Base-by-base conservation (phyloP, 805 yeast species). In the Saccharomycopsis selenospora region DNA sequence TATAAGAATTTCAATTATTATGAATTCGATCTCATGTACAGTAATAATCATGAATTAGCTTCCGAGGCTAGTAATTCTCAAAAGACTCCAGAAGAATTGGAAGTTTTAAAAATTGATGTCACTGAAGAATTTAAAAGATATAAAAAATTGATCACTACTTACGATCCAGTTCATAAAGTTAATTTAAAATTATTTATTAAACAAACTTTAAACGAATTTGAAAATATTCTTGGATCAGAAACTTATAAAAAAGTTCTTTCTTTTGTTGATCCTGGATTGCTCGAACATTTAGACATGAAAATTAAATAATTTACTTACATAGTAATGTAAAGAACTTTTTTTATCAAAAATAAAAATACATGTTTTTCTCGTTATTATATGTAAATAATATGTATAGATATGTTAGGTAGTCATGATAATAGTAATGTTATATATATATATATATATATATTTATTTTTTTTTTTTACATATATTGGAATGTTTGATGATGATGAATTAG, bases 131-230 rank as follows among this genome's bases (percentile, higher is more conserved):
- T 67, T 55, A 42, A 65, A 7, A 63, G 80, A 48, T 68, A 64
- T 49, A 71, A 69, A 47, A 60, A 64, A 27, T 52, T 71, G 5
- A 55, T 66, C 2, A 64, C 67, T 40, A 50, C 46, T 0, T 56
- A 56, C 18, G 86, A 81, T 57, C 77, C 81, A 0, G 77, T 78
- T 5, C 80, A 76, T 59, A 71, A 66, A 14, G 70, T 79, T 5
- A 71, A 75, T 42, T 59, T 82, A 48, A 75, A 71, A 48, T 64
- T 61, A 4, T 73, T 64, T 53, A 61, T 83, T 29, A 62, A 62
- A 43, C 57, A 56, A 13, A 57, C 58, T 26, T 55, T 73, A 30
- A 48, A 54, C 10, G 56, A 49, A 13, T 49, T 73, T 41, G 60
- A 64, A 45, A 48, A 52, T 6, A 51, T 55, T 3, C 51, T 69